These are phyloP conservation scores for Pseudocercospora vitis DNA, from an alignment of 2,329 filamentous ascomycete species.

Conservation along the genomic window DNA sequence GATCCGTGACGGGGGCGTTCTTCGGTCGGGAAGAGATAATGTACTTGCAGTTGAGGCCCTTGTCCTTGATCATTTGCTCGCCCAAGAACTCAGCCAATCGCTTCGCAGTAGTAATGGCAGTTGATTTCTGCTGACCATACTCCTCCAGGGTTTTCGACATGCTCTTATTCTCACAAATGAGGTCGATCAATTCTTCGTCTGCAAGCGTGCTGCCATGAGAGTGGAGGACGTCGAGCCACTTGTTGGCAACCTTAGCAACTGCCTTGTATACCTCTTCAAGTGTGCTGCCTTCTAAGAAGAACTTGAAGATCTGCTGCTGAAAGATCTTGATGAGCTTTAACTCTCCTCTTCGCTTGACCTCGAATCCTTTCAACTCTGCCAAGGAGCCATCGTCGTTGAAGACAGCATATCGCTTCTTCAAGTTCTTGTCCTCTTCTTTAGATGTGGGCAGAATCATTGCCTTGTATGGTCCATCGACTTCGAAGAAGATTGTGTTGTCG, in stretches of 20 bases:
- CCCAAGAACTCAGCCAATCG: conserved; percentile 94
- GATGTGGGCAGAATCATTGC: conserved; percentile 97
- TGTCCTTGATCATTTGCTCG: conserved; percentile 99
- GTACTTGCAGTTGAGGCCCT: conserved; percentile 98
- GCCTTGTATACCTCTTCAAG: conserved; percentile 85
- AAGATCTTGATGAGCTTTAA: conserved; percentile 99
- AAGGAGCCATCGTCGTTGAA: conserved; percentile 97
- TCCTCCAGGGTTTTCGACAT: conserved; percentile 98
- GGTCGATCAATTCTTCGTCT: conserved; percentile 94
- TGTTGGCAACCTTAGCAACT: conserved; percentile 91
- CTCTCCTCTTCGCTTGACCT: conserved; percentile 95
- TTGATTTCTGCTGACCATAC: conserved; percentile 93
- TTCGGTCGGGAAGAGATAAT: conserved; percentile 89
- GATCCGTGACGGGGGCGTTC: conserved; percentile 88
- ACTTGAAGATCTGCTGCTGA: conserved; percentile 98
- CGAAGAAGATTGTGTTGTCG: conserved; percentile 99
- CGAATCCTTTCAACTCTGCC: conserved; percentile 94
- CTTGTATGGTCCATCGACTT: conserved; percentile 95
- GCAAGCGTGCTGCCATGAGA: conserved; percentile 84
- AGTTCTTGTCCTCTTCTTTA: conserved; percentile 98
- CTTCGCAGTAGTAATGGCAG: conserved; percentile 96
- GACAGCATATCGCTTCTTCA: conserved; percentile 98
- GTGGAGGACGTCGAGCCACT: conserved; percentile 93
- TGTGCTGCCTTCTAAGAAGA: conserved; percentile 89
- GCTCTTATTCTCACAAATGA: conserved; percentile 99